Percentiles rank a stretch among this genome's conserved stretches.
Conservation (phyloP, 2,329 filamentous ascomycete genomes). For the Alternaria gaisen region DNA sequence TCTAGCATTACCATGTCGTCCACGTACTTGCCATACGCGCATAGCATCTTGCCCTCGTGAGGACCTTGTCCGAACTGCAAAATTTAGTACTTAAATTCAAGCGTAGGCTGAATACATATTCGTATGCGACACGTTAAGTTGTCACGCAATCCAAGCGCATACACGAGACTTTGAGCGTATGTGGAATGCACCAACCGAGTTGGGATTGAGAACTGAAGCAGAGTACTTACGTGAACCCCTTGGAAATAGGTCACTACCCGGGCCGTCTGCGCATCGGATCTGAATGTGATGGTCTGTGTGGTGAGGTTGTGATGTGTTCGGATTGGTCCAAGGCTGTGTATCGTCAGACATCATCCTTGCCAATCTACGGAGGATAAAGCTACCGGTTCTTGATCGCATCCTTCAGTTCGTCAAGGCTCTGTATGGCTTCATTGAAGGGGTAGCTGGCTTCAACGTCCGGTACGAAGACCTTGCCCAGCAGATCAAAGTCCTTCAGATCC, state of each 20-base stretch:
- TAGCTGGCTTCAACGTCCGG: constrained; percentile 53
- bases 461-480: constrained; percentile 53
- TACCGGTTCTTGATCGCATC: constrained; percentile 49
- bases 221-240: constrained; percentile 43
- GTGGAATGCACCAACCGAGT: neutral
- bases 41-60: constrained; percentile 53
- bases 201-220: neutral
- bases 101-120: neutral
- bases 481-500: constrained; percentile 53
- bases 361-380: neutral
- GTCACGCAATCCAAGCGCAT: neutral
- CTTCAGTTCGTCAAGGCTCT: constrained; percentile 46
- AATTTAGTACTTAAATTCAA: neutral
- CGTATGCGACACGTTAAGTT: neutral
- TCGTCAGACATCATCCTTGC: neutral
- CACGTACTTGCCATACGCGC: constrained; percentile 54
- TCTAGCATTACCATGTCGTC: constrained; percentile 48
- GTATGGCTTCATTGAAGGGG: constrained; percentile 47
- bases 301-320: constrained; percentile 56
- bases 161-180: neutral
- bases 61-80: constrained; percentile 53
- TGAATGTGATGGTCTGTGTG: constrained; percentile 52
- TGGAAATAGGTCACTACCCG: constrained; percentile 54
- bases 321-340: constrained; percentile 50
- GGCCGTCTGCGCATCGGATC: constrained; percentile 41